Evolutionary conservation across 1,284 basidiomycete genomes (phyloP), one percentile per base, ranked within the genome.

Genomic region (Ustilago shanxiensis): DNA sequence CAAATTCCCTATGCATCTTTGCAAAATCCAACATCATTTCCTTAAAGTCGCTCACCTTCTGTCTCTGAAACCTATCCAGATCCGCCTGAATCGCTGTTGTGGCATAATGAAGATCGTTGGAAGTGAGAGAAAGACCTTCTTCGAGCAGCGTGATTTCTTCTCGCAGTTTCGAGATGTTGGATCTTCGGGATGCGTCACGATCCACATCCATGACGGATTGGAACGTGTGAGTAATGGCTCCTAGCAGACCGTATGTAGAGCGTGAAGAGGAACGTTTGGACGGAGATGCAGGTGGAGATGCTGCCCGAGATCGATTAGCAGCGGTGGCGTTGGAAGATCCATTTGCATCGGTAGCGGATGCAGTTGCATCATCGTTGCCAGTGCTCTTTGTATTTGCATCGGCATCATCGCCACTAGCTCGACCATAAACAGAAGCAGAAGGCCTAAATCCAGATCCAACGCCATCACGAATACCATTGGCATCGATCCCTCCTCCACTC

Each of bases 121-220:
- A 45, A 2, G 79, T 78, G 39, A 83, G 75, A 22, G 77, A 56
- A 13, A 85, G 62, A n/a, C 78, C 84, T 60, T 85, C 84, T 57
- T 83, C 79, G 18, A 86, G 76, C 28, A 78, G 35, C 7, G 70
- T 93, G 73, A 99, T 98, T 29, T 91, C 92, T 87, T 99, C 97
- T 81, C 93, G 90, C 2, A 95, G 95, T 88, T 96, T 98, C 73
- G 92, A 93, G 76, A 99, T 98, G 66, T 92, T 91, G 81, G 92
- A 97, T 67, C 96, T 89, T 71, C 97, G 89, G 5, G 96, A 95
- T 16, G 93, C 93, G 87, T 98, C 97, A 0, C 97, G 95, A 87
- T 99, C 97, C 8, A 94, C 93, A 82, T 99, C 97, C 92, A 99
- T 98, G 91, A 99, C 95, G 11, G 94, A 94, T 81, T 96, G 95